Evolutionary conservation across 2,329 filamentous ascomycete genomes (phyloP).

Genomic region (Xylaria sp.): DNA sequence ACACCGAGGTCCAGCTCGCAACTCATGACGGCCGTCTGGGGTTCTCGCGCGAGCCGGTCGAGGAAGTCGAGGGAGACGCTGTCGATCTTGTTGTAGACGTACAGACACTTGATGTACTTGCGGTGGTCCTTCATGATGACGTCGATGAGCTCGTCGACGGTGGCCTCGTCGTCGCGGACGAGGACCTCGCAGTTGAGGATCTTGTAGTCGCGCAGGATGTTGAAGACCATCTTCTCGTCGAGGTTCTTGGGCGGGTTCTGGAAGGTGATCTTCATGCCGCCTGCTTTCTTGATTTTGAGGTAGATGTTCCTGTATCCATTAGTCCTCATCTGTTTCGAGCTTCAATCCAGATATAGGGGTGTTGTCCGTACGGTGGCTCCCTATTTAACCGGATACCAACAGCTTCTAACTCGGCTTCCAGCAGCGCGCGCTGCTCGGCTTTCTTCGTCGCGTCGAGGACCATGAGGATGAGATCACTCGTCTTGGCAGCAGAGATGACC

Average conservation of each 20-base stretch:
- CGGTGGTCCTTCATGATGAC: conserved; percentile 99
- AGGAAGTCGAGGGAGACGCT: conserved; percentile 89
- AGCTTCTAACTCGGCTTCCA: conserved; percentile 90
- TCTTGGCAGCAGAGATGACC: conserved; percentile 97
- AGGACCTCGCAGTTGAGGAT: conserved; percentile 96
- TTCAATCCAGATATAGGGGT: neutral
- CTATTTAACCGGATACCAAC: conserved; percentile 92
- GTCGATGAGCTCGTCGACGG: conserved; percentile 97
- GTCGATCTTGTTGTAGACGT: conserved; percentile 99
- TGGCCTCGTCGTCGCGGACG: conserved; percentile 88
- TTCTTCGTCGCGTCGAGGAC: conserved; percentile 93
- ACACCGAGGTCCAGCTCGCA: conserved; percentile 94
- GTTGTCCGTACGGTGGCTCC: conserved; percentile 67
- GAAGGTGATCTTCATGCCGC: conserved; percentile 98
- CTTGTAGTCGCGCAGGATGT: conserved; percentile 97
- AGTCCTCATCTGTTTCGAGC: neutral
- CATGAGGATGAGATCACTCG: conserved; percentile 95
- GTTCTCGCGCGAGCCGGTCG: conserved; percentile 85
- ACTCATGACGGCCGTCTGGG: conserved; percentile 92
- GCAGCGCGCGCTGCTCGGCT: conserved; percentile 80
- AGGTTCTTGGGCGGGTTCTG: conserved; percentile 80
- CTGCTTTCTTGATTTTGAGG: conserved; percentile 89
- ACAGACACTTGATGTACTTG: conserved; percentile 92
- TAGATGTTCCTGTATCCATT: conserved; percentile 73
- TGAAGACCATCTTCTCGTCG: conserved; percentile 97